A percentile compares a stretch with the other conserved stretches of the same genome.
Conservation (phyloP, 1,284 basidiomycete genomes). For the Ceraceosorus guamensis region DNA sequence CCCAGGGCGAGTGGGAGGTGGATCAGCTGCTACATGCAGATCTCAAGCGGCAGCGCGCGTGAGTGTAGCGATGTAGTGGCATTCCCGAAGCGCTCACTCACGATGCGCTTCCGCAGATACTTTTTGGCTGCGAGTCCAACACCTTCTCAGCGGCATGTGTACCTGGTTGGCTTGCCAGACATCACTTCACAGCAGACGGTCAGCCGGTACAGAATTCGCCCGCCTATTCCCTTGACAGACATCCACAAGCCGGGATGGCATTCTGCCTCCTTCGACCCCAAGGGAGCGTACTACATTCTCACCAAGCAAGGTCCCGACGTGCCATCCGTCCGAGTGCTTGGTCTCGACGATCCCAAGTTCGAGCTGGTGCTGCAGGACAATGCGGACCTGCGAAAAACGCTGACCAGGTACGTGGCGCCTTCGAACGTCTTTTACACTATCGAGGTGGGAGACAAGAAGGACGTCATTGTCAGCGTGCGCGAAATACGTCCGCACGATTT, state of each 20-base stretch:
- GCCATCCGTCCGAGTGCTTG: conserved; percentile 76
- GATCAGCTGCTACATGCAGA: conserved; percentile 68
- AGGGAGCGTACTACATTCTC: conserved; percentile 64
- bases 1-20: conserved; percentile 83
- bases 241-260: conserved; percentile 60
- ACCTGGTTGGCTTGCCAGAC: conserved; percentile 47
- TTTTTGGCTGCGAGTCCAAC: conserved; percentile 77
- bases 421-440: conserved; percentile 54
- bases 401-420: conserved; percentile 65
- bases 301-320: conserved; percentile 72
- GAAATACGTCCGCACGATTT: conserved; percentile 85
- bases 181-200: conserved; percentile 11
- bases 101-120: conserved; percentile 62
- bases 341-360: conserved; percentile 59
- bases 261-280: conserved; percentile 46
- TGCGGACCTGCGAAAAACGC: conserved; percentile 62
- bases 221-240: conserved; percentile 63
- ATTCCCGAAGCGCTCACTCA: background rate
- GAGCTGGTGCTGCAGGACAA: conserved; percentile 63
- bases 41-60: conserved; percentile 58
- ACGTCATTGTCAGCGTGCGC: conserved; percentile 69
- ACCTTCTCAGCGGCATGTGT: conserved; percentile 75
- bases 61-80: background rate
- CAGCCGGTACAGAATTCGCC: conserved; percentile 53
- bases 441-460: conserved; percentile 13